These are phyloP conservation scores for Pelargonium cotyledonis DNA, from an alignment of 441 rosid species.

Conservation along the genomic window DNA sequence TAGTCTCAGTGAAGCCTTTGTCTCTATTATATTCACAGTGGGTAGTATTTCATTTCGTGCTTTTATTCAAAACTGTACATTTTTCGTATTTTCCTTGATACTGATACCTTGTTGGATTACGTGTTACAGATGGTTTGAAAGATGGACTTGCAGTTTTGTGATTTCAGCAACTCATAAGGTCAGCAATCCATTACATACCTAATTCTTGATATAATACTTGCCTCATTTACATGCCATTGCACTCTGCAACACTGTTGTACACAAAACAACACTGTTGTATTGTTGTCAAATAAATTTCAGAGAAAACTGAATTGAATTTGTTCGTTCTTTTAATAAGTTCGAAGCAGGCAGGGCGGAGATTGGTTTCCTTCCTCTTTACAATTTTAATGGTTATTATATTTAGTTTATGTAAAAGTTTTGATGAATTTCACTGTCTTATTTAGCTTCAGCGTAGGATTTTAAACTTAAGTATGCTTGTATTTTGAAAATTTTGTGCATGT, in stretches of 20 bases:
- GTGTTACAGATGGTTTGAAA: slow-evolving; percentile 3
- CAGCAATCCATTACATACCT: slow-evolving; percentile 1
- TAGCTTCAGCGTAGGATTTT: too few relatives aligned
- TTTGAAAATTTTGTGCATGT: too few relatives aligned
- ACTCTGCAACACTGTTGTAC: not conserved
- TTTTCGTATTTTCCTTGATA: not conserved
- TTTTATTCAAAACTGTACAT: not conserved
- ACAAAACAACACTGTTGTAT: slow-evolving; percentile 3
- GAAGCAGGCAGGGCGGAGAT: slow-evolving; percentile 4
- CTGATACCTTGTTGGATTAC: not conserved
- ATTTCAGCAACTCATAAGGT: not conserved
- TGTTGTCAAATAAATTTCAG: slow-evolving; percentile 13
- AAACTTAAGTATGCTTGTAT: too few relatives aligned
- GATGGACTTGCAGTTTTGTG: not conserved
- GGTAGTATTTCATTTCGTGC: slow-evolving; percentile 10
- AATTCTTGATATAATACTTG: not conserved
- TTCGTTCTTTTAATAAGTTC: slow-evolving; percentile 17
- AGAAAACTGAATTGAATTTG: slow-evolving; percentile 1
- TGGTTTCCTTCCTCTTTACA: not conserved
- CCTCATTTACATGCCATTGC: not conserved
- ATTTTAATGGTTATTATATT: slow-evolving; percentile 12
- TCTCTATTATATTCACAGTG: slow-evolving; percentile 1
- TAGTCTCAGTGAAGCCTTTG: slow-evolving; percentile 9
- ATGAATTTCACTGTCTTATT: too few relatives aligned
- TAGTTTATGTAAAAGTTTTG: slow-evolving; percentile 9